Base-by-base conservation (phyloP, 768 basidiomycete species). In the Phaffia australis region DNA sequence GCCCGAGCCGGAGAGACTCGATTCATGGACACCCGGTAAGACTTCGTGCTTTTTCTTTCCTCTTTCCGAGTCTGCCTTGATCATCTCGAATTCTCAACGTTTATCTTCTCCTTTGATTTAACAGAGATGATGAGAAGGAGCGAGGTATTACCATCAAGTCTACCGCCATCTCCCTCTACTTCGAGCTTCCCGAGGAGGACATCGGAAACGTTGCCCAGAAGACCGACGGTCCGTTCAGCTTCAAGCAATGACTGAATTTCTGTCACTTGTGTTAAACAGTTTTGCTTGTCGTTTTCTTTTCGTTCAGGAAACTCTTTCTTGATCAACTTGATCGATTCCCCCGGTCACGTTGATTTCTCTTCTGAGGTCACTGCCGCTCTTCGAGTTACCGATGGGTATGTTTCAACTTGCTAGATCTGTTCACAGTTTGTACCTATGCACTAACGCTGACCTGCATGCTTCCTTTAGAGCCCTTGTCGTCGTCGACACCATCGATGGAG, bases 141-240 rank as follows among this genome's bases (percentile, higher is more conserved):
- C 92, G 94, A 79, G 95, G 95, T 81, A 98, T 99, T 75, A 98
- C 95, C 62, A 98, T 99, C 81, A 99, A 99, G 81, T 98, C 93
- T 55, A 98, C 94, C 42, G 95, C 93, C 74, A 95, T 99, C 77
- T 95, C 94, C 67, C 98, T 98, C 94, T 98, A 97, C 80, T 99
- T 99, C 77, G 85, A 91, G 81, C 83, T 99, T 74, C 78, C 82
- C 76, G 89, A 94, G 82, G 93, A 94, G 15, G 90, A 97, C 67
- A 75, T 95, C 35, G 71, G 77, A 14, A 81, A 85, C 64, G 87
- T 99, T 78, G 87, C 88, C 78, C 94, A 99, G 81, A 91, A 97
- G 81, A 95, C 92, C 52, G 83, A 84, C 0, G 91, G 92, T 88
- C 72, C 66, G 83, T 77, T 23, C 5, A 9, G 51, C 18, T 25